Evolutionary conservation across 2,329 filamentous ascomycete species (phyloP).

Genomic region (Phialocephala subalpina): DNA sequence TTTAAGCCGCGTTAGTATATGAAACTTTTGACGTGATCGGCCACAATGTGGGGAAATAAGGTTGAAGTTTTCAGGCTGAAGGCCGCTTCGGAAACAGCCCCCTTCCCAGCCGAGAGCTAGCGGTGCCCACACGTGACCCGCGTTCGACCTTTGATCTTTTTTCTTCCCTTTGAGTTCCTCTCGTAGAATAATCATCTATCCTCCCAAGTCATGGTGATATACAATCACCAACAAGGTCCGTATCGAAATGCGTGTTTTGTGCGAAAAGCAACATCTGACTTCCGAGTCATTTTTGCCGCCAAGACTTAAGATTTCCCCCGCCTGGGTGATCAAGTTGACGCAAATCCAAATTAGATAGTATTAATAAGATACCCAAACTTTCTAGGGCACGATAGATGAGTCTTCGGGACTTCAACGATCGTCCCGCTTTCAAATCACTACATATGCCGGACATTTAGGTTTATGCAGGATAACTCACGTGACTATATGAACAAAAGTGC

Average conservation of each 20-base stretch:
- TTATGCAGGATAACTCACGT: not conserved
- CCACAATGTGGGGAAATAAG: conserved; percentile 2
- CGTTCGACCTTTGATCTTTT: not conserved
- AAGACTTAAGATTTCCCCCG: not conserved
- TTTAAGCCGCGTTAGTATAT: not conserved
- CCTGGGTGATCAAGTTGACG: not conserved
- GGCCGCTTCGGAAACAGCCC: not conserved
- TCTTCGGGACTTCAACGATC: not conserved
- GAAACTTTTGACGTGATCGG: not conserved
- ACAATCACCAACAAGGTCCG: too few relatives aligned
- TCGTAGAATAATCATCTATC: too few relatives aligned
- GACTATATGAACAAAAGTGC: not conserved
- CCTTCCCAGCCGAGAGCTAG: not conserved
- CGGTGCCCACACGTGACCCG: not conserved
- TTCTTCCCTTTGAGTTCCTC: too few relatives aligned
- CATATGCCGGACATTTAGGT: not conserved
- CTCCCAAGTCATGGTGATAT: too few relatives aligned
- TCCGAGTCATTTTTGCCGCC: not conserved
- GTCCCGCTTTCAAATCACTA: not conserved
- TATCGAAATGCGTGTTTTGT: too few relatives aligned
- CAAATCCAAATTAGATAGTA: not conserved
- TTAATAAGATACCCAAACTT: not conserved
- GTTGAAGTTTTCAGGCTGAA: conserved; percentile 2
- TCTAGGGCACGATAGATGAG: not conserved
- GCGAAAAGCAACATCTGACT: not conserved